Percentiles rank a stretch among this genome's conserved stretches.
Evolutionary conservation across 257 asterid species (phyloP).

Genomic region (Mentha longifolia): DNA sequence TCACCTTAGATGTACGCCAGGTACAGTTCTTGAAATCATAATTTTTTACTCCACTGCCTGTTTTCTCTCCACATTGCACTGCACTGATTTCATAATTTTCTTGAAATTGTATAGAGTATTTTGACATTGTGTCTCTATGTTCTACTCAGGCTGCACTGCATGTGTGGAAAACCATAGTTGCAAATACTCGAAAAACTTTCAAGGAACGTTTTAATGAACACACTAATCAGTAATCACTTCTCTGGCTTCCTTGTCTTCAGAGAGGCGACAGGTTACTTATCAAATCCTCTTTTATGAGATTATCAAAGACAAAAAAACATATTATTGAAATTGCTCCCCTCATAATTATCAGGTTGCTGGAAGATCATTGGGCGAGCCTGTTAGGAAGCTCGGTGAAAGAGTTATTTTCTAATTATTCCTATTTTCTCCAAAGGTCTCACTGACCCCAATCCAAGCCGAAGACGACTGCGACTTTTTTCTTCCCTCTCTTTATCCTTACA

Average conservation of each 20-base stretch:
- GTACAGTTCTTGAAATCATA: slow-evolving; percentile 44
- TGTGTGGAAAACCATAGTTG: slow-evolving; percentile 99
- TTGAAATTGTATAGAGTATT: no score
- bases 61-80: slow-evolving; percentile 31
- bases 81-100: no score
- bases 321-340: no score
- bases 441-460: slow-evolving; percentile 79
- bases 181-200: slow-evolving; percentile 94
- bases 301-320: slow-evolving; percentile 16
- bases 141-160: slow-evolving; percentile 89
- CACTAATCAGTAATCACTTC: slow-evolving; percentile 87
- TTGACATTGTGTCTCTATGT: slow-evolving; percentile 29
- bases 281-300: slow-evolving; percentile 25
- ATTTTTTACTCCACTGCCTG: slow-evolving; percentile 28
- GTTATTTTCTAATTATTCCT: slow-evolving; percentile 93
- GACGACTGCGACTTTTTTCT: slow-evolving; percentile 78
- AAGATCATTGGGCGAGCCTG: slow-evolving; percentile 97
- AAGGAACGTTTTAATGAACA: slow-evolving; percentile 94
- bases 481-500: slow-evolving; percentile 24
- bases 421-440: slow-evolving; percentile 83
- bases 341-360: slow-evolving; percentile 93
- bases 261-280: slow-evolving; percentile 85
- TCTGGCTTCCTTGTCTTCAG: slow-evolving; percentile 91
- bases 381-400: slow-evolving; percentile 98
- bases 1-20: slow-evolving; percentile 96